Evolutionary conservation across 2,329 filamentous ascomycete species (phyloP).

Genomic region (Trichoderma harzianum): DNA sequence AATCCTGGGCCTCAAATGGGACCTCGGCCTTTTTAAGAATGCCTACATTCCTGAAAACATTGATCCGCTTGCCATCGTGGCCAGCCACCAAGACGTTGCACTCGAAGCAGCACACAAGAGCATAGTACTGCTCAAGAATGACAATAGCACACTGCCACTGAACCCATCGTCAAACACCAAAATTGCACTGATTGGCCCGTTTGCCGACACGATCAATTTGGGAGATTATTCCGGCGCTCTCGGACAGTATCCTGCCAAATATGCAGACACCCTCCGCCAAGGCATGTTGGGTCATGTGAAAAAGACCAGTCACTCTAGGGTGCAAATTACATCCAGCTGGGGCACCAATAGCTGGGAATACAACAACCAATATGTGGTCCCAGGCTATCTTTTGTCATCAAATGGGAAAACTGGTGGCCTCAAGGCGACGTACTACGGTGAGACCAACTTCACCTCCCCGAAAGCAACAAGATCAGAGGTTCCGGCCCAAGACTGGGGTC

Average conservation of each 20-base stretch:
- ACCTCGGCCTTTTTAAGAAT: slow-evolving; percentile 16
- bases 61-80: slow-evolving; percentile 14
- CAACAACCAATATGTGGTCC: slow-evolving; percentile 16
- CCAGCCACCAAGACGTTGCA: slow-evolving; percentile 7
- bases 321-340: slow-evolving; percentile 5
- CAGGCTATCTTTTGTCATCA: slow-evolving; percentile 4
- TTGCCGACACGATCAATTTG: slow-evolving; percentile 7
- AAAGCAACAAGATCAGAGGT: neutral
- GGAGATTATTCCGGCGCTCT: slow-evolving; percentile 16
- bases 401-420: slow-evolving; percentile 3
- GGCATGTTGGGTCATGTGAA: slow-evolving; percentile 8
- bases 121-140: slow-evolving; percentile 16
- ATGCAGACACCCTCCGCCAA: neutral
- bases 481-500: slow-evolving; percentile 12
- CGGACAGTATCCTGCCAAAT: slow-evolving; percentile 10
- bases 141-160: slow-evolving; percentile 13
- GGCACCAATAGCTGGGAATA: slow-evolving; percentile 18
- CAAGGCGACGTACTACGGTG: slow-evolving; percentile 8
- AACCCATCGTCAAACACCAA: neutral
- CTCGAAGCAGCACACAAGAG: slow-evolving; percentile 17
- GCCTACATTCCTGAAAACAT: slow-evolving; percentile 9
- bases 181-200: slow-evolving; percentile 13
- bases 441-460: neutral
- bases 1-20: slow-evolving; percentile 16
- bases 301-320: neutral